phyloP scores from a whole-genome alignment of 805 yeast species.

The Pichia insulana region DNA sequence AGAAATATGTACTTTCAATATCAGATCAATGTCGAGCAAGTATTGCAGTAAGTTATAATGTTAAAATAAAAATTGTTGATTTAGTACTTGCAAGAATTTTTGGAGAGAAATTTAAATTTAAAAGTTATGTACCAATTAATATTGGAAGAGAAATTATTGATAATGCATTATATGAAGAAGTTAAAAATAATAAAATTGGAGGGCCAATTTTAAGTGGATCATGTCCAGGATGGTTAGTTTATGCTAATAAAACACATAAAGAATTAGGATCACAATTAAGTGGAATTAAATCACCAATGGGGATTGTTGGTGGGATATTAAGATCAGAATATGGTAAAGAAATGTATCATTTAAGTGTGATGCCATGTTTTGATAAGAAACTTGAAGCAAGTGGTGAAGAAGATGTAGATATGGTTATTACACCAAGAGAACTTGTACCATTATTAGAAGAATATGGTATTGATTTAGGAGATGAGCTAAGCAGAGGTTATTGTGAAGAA shows the following conservation, averaged over 20 bases:
- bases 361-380: slow-evolving; percentile 98
- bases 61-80: slow-evolving; percentile 52
- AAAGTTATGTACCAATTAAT: slow-evolving; percentile 74
- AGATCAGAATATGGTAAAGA: slow-evolving; percentile 40
- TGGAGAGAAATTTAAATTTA: slow-evolving; percentile 53
- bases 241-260: slow-evolving; percentile 94
- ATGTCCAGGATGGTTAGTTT: slow-evolving; percentile 96
- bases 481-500: too few relatives aligned
- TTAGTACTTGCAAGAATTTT: slow-evolving; percentile 50
- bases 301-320: slow-evolving; percentile 74
- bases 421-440: slow-evolving; percentile 71
- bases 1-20: slow-evolving; percentile 62
- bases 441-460: slow-evolving; percentile 42
- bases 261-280: slow-evolving; percentile 64
- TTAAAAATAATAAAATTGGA: slow-evolving; percentile 10
- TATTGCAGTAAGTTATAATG: slow-evolving; percentile 55
- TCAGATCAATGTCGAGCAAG: slow-evolving; percentile 85
- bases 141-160: slow-evolving; percentile 67
- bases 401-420: slow-evolving; percentile 91
- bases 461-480: slow-evolving; percentile 25
- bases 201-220: slow-evolving; percentile 52
- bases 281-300: slow-evolving; percentile 83
- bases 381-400: slow-evolving; percentile 74
- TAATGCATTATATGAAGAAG: slow-evolving; percentile 37
- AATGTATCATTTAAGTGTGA: slow-evolving; percentile 74